A percentile compares a stretch with the other conserved stretches of the same genome.
Conservation (phyloP, 768 basidiomycete genomes). For the Mycena galericulata region DNA sequence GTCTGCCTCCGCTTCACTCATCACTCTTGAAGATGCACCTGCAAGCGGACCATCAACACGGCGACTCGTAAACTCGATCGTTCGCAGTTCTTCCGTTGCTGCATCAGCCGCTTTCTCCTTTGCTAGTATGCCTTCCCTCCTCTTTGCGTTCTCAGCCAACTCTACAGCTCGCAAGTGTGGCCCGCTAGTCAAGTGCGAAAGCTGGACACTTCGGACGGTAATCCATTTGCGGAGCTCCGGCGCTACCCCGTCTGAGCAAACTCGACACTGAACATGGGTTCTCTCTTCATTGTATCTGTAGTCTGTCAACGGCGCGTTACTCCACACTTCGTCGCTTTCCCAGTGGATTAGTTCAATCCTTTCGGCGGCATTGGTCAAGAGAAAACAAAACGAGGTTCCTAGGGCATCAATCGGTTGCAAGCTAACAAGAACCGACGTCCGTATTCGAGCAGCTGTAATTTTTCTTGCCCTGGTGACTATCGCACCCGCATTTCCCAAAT, state of each 20-base stretch:
- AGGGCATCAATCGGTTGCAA: neutral
- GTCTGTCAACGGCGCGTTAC: too few species aligned
- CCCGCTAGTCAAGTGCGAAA: too few species aligned
- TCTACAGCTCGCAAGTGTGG: neutral
- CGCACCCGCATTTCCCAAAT: neutral
- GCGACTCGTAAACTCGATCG: neutral
- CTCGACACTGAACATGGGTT: too few species aligned
- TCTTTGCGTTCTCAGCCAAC: neutral
- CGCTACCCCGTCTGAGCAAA: too few species aligned
- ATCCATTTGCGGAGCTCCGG: too few species aligned
- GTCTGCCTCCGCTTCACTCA: neutral
- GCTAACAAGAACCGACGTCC: too few species aligned
- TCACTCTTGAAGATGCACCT: neutral
- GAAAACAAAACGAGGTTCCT: neutral
- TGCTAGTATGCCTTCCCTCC: neutral
- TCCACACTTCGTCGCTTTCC: too few species aligned
- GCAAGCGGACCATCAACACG: neutral
- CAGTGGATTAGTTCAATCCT: neutral
- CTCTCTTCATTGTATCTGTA: too few species aligned
- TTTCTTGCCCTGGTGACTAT: neutral
- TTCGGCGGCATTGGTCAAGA: conserved; percentile 10
- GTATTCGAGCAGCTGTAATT: neutral
- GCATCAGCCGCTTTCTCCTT: neutral
- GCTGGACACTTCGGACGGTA: too few species aligned
- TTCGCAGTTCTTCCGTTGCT: neutral